A percentile compares a stretch with the other conserved stretches of the same genome.
phyloP scores from a whole-genome alignment of 2,329 filamentous ascomycete species.

The Penicillium fuscoglaucum region DNA sequence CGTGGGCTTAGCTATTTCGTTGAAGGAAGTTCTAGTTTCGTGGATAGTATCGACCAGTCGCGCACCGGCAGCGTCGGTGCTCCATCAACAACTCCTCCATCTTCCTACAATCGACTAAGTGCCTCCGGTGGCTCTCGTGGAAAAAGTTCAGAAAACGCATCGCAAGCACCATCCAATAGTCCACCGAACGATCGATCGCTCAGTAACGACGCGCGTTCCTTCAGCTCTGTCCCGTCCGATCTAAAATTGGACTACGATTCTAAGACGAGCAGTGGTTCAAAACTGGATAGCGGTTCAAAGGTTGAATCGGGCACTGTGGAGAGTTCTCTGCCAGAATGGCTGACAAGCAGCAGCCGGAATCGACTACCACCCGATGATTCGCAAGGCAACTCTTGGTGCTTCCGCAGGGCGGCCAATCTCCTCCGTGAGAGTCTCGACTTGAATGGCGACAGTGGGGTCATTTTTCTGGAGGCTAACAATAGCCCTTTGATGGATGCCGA shows the following conservation, averaged over 20 bases:
- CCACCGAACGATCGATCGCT: conserved; percentile 26
- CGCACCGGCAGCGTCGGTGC: conserved; percentile 22
- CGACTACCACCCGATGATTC: conserved; percentile 34
- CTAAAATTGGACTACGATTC: conserved; percentile 26
- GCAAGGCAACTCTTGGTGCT: conserved; percentile 45
- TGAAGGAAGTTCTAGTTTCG: conserved; percentile 51
- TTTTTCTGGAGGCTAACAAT: conserved; percentile 38
- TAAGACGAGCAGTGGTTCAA: conserved; percentile 7
- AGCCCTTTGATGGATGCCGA: conserved; percentile 31
- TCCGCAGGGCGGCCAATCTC: conserved; percentile 51
- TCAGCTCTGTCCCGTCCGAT: conserved; percentile 29
- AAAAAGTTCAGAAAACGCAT: conserved; percentile 24
- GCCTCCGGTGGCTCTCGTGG: conserved; percentile 26
- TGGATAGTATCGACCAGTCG: conserved; percentile 30
- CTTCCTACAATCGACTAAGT: conserved; percentile 24
- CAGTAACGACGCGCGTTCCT: conserved; percentile 30
- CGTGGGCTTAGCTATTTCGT: conserved; percentile 57
- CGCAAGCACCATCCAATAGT: conserved; percentile 17
- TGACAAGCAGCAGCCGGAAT: conserved; percentile 30
- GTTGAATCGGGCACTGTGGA: conserved; percentile 29
- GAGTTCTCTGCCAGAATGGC: conserved; percentile 37
- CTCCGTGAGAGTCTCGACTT: conserved; percentile 51
- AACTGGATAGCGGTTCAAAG: conserved; percentile 17
- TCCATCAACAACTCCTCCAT: conserved; percentile 23
- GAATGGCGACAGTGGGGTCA: conserved; percentile 49